Percentiles rank a stretch among this genome's conserved stretches.
phyloP scores from a whole-genome alignment of 2,329 filamentous ascomycete genomes.

The Fusarium piperis region DNA sequence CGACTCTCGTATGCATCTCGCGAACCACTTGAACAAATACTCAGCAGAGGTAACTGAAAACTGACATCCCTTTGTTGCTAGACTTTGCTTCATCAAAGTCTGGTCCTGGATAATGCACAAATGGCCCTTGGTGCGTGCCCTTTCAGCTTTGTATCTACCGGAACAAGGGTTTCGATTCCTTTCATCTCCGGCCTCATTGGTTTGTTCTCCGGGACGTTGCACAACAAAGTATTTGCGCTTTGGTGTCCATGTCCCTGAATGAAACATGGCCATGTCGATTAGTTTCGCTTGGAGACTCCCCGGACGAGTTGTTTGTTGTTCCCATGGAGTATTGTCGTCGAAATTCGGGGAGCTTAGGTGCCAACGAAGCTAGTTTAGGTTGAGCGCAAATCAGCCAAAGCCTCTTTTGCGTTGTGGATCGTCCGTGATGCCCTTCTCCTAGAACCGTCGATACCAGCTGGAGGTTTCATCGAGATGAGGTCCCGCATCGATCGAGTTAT shows the following conservation, averaged over 20 bases:
- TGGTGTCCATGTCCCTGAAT: neutral
- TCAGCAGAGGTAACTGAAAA: neutral
- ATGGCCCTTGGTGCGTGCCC: conserved; percentile 1
- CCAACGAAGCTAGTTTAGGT: neutral
- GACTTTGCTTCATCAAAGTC: neutral
- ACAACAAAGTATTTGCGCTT: conserved; percentile 8
- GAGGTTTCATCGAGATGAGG: neutral
- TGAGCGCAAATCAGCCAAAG: neutral
- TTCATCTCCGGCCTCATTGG: neutral
- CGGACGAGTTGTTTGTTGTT: neutral
- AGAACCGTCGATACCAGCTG: neutral
- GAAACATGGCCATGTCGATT: neutral
- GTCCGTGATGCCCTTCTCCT: neutral
- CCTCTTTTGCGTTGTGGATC: neutral
- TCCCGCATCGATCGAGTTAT: neutral
- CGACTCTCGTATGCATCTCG: neutral
- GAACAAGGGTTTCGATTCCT: neutral
- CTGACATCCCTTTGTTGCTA: conserved; percentile 4
- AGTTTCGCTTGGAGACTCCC: neutral
- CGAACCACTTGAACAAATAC: conserved; percentile 2
- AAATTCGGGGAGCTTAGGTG: neutral
- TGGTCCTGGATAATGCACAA: conserved; percentile 1
- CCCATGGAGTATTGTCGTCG: neutral
- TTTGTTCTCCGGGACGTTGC: neutral
- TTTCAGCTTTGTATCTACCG: neutral